Evolutionary conservation across 148 eudicot species (phyloP).

Genomic region (Rhododendron henanense): DNA sequence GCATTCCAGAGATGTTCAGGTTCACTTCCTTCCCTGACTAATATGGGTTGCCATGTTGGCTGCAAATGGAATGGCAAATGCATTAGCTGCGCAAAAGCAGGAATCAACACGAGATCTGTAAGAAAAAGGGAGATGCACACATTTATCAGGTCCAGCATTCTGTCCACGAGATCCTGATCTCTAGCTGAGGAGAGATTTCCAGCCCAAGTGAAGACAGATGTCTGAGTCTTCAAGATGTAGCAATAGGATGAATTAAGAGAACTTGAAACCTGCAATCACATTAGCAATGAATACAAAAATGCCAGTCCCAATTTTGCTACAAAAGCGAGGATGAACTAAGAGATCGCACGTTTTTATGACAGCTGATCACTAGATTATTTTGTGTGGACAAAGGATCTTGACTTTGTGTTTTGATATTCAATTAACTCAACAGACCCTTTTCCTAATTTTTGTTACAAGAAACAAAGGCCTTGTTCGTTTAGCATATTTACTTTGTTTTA

Average conservation of each 20-base stretch:
- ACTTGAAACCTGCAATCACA: constrained; percentile 36
- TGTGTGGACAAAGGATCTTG: background rate
- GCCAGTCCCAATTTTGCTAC: background rate
- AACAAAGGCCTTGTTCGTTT: background rate
- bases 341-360: background rate
- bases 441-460: background rate
- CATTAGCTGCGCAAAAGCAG: background rate
- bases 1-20: constrained; percentile 36
- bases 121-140: constrained; percentile 11
- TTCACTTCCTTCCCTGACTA: constrained; percentile 43
- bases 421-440: background rate
- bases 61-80: constrained; percentile 13
- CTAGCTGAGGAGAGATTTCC: constrained; percentile 43
- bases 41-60: constrained; percentile 44
- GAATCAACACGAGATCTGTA: background rate
- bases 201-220: constrained; percentile 44
- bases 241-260: constrained; percentile 60
- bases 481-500: no score
- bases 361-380: background rate
- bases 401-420: background rate
- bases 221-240: constrained; percentile 44
- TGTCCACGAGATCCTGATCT: constrained; percentile 44
- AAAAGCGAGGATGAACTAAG: background rate
- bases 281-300: background rate
- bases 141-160: constrained; percentile 43